Percentiles rank a stretch among this genome's conserved stretches.
Evolutionary conservation across 2,329 filamentous ascomycete genomes (phyloP).

Genomic region (Aspergillus sp.): DNA sequence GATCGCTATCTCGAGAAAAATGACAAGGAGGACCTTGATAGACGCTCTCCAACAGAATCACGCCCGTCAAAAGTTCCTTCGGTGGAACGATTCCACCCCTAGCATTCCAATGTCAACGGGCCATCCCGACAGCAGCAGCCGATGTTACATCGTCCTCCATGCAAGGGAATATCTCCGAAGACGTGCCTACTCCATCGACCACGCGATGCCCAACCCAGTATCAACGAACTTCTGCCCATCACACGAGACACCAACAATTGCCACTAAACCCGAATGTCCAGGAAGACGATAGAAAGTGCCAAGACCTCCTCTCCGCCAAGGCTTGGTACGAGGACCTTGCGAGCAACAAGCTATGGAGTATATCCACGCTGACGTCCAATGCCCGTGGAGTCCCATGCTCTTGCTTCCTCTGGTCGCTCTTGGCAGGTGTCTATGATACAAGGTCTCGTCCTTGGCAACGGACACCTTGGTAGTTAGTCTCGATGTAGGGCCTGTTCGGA

Average conservation of each 20-base stretch:
- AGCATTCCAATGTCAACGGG: too few relatives aligned
- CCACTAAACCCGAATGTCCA: too few relatives aligned
- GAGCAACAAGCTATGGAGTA: conserved; percentile 4
- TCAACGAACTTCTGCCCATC: too few relatives aligned
- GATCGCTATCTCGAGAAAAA: too few relatives aligned
- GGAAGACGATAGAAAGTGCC: too few relatives aligned
- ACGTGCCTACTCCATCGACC: too few relatives aligned
- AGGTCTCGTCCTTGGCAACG: conserved; percentile 21
- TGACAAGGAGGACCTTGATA: too few relatives aligned
- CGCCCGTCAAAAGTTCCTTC: too few relatives aligned
- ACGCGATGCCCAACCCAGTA: too few relatives aligned
- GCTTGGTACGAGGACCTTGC: conserved; percentile 20
- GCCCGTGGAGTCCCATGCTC: background rate
- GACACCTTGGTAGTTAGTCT: conserved; percentile 20
- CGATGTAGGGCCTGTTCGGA: background rate
- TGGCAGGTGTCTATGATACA: background rate
- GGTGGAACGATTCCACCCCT: too few relatives aligned
- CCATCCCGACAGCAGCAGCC: background rate
- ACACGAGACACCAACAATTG: too few relatives aligned
- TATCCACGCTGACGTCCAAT: background rate
- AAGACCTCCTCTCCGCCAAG: conserved; percentile 1
- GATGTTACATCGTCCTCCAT: background rate
- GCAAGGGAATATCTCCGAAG: background rate
- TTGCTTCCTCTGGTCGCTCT: background rate
- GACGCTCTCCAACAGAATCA: too few relatives aligned